Evolutionary conservation across 2,329 filamentous ascomycete genomes (phyloP).

Genomic region (Microascus cirrosus): DNA sequence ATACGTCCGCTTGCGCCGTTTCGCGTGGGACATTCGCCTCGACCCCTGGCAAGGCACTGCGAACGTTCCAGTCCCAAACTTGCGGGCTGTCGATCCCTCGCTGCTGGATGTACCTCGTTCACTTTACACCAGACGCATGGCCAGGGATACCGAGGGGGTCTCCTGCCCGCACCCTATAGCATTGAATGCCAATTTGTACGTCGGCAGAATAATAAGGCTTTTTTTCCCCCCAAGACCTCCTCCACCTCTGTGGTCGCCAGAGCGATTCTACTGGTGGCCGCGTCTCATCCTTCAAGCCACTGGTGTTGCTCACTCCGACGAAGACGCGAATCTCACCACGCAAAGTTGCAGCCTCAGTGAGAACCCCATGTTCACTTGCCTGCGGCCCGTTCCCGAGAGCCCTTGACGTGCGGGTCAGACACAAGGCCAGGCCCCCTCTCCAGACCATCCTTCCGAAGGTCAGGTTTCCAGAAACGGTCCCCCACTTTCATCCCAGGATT

Average conservation of each 20-base stretch:
- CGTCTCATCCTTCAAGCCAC: not conserved
- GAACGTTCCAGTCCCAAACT: not conserved
- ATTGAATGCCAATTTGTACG: not conserved
- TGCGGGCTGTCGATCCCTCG: not conserved
- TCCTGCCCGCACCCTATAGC: not conserved
- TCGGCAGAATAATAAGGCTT: not conserved
- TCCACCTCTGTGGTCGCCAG: not conserved
- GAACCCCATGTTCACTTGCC: not conserved
- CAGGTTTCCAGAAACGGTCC: not conserved
- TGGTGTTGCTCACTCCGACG: not conserved
- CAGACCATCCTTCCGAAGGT: not conserved
- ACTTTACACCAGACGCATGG: not conserved
- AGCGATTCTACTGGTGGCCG: not conserved
- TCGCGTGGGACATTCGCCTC: not conserved
- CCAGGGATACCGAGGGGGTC: not conserved
- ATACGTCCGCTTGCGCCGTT: not conserved
- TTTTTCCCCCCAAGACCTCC: not conserved
- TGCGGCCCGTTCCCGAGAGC: not conserved
- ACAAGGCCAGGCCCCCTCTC: not conserved
- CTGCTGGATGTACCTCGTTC: not conserved
- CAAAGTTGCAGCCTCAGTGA: not conserved
- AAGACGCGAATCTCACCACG: not conserved
- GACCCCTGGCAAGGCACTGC: not conserved
- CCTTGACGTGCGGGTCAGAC: not conserved
- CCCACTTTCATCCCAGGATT: not conserved